Conservation (phyloP, 2,329 filamentous ascomycete genomes). For the Dactylellina drechsleri region DNA sequence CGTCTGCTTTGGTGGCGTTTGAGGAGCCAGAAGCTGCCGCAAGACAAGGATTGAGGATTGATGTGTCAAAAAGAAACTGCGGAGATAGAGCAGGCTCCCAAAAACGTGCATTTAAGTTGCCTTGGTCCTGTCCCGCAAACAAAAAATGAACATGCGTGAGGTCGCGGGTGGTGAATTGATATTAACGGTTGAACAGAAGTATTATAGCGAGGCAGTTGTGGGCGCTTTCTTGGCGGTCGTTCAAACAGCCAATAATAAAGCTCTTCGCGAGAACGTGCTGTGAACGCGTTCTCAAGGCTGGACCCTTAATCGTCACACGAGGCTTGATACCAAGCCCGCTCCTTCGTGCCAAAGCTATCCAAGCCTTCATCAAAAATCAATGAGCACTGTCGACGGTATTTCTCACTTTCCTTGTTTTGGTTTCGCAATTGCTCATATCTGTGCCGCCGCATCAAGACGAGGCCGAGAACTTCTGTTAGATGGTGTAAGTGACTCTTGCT, state of each 20-base stretch:
- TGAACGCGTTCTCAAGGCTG: conserved; percentile 23
- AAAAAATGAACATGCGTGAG: conserved; percentile 9
- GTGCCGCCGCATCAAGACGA: no score
- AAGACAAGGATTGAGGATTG: conserved; percentile 26
- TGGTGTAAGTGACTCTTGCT: no score
- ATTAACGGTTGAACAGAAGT: no score
- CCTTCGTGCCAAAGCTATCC: no score
- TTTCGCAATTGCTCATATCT: no score
- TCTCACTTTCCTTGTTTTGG: no score
- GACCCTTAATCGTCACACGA: conserved; percentile 25
- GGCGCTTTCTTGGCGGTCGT: conserved; percentile 42
- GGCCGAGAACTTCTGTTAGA: no score
- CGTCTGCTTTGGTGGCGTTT: conserved; percentile 13
- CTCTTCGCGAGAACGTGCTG: conserved; percentile 29
- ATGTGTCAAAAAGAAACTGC: conserved; percentile 39
- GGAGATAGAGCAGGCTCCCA: conserved; percentile 30
- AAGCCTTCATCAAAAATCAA: no score
- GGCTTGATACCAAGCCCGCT: not conserved
- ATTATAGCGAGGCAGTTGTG: no score
- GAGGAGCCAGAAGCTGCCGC: not conserved
- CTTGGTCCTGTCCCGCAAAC: not conserved
- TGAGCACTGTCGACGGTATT: no score
- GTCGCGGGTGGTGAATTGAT: conserved; percentile 3
- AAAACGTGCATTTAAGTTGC: conserved; percentile 19
- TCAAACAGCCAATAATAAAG: conserved; percentile 19